Base-by-base conservation (phyloP, 2,329 filamentous ascomycete genomes). In the Fusarium anguioides region DNA sequence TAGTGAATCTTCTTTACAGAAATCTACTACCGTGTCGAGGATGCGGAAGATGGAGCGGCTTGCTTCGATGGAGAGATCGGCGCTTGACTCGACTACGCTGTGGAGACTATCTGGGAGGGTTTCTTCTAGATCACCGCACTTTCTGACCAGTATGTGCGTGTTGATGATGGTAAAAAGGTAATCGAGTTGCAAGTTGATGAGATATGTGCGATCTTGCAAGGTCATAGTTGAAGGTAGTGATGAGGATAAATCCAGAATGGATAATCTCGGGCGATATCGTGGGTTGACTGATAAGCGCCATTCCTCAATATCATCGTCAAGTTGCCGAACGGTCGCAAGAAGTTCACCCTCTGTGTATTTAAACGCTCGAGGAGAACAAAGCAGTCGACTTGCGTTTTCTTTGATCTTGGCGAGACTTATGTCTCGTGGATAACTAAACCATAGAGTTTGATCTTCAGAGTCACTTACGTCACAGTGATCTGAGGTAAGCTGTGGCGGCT, bases 261-360 rank as follows among this genome's bases (percentile, higher is more conserved):
- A 68, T 7, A 68, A 26, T 8, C 64, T 40, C 4, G 64, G 64
- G 8, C 64, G 60, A 42, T 65, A 68, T 4, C 53, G 65, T 24
- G 47, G 49, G 18, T 49, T 49, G 5, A 77, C 50, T 0, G 73
- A 72, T n/a, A 76, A 39, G 7, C 75, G 64, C 75, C 75, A 77
- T n/a, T 60, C 59, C 45, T 77, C 75, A 18, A 77, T 66, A n/a
- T 77, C 74, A 21, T 75, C 64, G 8, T 77, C 75, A 2, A 77
- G 44, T 21, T 74, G 65, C 6, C 75, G 71, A 45, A 77, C 72
- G 5, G 66, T 58, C 0, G 67, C 48, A 1, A 75, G 52, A 1
- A 76, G 55, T 20, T 76, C 63, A 4, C 69, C 56, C 3, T 76
- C 74, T 0, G 61, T 65, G 9, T 64, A 59, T 31, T 53, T 60